These are phyloP conservation scores for Terana coerulea DNA, from an alignment of 768 basidiomycete species.

Conservation along the genomic window DNA sequence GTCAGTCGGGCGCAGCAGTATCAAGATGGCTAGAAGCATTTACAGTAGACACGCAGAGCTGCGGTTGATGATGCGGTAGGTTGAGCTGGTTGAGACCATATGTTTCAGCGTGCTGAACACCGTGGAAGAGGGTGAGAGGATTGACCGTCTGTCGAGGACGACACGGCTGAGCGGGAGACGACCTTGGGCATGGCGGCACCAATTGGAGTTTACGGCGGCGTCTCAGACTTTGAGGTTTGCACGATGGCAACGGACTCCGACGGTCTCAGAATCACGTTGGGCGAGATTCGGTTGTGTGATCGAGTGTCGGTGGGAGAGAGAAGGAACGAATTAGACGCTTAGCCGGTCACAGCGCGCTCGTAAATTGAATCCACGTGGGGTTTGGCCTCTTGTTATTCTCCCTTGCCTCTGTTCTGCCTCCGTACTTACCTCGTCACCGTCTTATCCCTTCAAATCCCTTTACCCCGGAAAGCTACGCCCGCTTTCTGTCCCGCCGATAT, in stretches of 20 bases:
- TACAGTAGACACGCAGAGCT: slow-evolving; percentile 79
- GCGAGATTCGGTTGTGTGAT: neutral
- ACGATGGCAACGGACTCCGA: no score
- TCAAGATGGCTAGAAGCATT: slow-evolving; percentile 26
- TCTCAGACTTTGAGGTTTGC: no score
- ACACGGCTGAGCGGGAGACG: slow-evolving; percentile 82
- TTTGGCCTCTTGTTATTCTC: slow-evolving; percentile 22
- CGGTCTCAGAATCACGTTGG: no score
- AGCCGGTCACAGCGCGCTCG: neutral
- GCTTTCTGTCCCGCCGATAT: slow-evolving; percentile 37
- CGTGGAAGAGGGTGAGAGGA: slow-evolving; percentile 8
- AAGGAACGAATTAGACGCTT: neutral
- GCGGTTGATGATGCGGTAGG: slow-evolving; percentile 78
- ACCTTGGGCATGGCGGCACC: slow-evolving; percentile 82
- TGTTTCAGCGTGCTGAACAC: slow-evolving; percentile 14
- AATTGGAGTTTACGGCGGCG: no score
- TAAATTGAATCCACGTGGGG: slow-evolving; percentile 19
- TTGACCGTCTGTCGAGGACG: slow-evolving; percentile 81
- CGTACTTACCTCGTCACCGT: slow-evolving; percentile 17
- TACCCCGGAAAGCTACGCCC: no score
- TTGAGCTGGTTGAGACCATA: slow-evolving; percentile 44
- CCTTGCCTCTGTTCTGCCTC: slow-evolving; percentile 10
- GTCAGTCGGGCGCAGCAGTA: slow-evolving; percentile 10
- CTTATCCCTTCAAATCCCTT: slow-evolving; percentile 10
- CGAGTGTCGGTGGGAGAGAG: neutral